Base-by-base conservation (phyloP, 2,329 filamentous ascomycete genomes). In the Epicoccum nigrum region DNA sequence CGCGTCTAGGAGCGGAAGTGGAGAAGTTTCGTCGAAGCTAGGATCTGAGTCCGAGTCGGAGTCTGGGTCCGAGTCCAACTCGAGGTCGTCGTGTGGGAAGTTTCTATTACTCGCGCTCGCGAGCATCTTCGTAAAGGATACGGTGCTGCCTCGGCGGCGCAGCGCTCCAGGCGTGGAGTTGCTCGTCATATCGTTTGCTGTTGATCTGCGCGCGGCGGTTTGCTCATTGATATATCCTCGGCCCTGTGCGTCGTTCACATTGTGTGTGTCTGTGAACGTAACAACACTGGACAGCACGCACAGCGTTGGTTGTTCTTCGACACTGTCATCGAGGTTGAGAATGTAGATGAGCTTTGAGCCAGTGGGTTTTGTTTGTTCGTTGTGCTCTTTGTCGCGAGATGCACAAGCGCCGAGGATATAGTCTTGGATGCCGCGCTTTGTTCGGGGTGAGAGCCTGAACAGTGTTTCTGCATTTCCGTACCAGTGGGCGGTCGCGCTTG, bases 401-500 rank as follows among this genome's bases (percentile, higher is more conserved):
- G 21, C 31, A 30, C 40, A 48, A 8, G 37, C 21, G 9, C 25
- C 43, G 3, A 31, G 8, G 25, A 49, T 25, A 17, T 35, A 54
- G 15, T 45, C 43, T 19, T 53, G 49, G 2, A 52, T 39, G 30
- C 47, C 33, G n/a, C n/a, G 16, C 35, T 51, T 51, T 21, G 48
- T 34, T 5, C 4, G 15, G 7, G 19, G 32, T 19, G 33, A 44
- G 13, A 48, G 21, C 12, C 15, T 35, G 15, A 35, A 43, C 39
- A 51, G 35, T 33, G 23, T 21, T n/a, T 32, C 21, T 5, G 25
- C 44, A 35, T 38, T 15, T 8, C 33, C 43, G 9, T 11, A 19
- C 27, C 33, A 38, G n/a, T 45, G 27, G 1, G 37, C 25, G 7
- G 27, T 11, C 16, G 27, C 4, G 30, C 2, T 13, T 39, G 28